phyloP scores from a whole-genome alignment of 2,329 filamentous ascomycete genomes.

The Exophiala aquamarina region DNA sequence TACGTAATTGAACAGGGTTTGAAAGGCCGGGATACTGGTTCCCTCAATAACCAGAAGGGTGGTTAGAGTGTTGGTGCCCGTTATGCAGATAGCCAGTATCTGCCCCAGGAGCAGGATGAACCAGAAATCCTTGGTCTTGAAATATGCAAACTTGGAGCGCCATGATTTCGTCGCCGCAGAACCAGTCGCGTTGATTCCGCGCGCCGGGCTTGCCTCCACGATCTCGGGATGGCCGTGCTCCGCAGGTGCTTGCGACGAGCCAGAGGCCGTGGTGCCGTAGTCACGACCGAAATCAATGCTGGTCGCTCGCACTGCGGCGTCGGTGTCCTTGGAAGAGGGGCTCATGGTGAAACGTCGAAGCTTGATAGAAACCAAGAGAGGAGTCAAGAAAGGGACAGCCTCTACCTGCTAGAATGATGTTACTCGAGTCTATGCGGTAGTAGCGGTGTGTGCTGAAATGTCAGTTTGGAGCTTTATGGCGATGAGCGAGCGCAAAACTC shows the following conservation, averaged over 20 bases:
- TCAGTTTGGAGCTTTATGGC: slow-evolving; percentile 47
- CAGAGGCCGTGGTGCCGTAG: slow-evolving; percentile 15
- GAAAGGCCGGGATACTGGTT: slow-evolving; percentile 89
- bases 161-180: slow-evolving; percentile 48
- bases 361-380: slow-evolving; percentile 30
- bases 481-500: slow-evolving; percentile 57
- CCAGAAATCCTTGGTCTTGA: slow-evolving; percentile 86
- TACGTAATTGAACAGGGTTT: slow-evolving; percentile 93
- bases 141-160: slow-evolving; percentile 59
- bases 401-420: background rate
- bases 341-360: slow-evolving; percentile 17
- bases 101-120: slow-evolving; percentile 78
- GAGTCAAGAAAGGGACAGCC: slow-evolving; percentile 7
- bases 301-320: slow-evolving; percentile 20
- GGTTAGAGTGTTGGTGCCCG: slow-evolving; percentile 87
- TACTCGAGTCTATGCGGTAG: background rate
- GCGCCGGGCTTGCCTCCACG: slow-evolving; percentile 23
- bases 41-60: slow-evolving; percentile 66
- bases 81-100: slow-evolving; percentile 84
- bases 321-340: slow-evolving; percentile 18
- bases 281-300: slow-evolving; percentile 22
- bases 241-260: slow-evolving; percentile 10
- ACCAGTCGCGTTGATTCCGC: slow-evolving; percentile 34
- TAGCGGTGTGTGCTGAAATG: slow-evolving; percentile 4
- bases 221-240: slow-evolving; percentile 41